These are phyloP conservation scores for Gnetum montanum DNA, from an alignment of 75 land plant genomes.

Conservation along the genomic window DNA sequence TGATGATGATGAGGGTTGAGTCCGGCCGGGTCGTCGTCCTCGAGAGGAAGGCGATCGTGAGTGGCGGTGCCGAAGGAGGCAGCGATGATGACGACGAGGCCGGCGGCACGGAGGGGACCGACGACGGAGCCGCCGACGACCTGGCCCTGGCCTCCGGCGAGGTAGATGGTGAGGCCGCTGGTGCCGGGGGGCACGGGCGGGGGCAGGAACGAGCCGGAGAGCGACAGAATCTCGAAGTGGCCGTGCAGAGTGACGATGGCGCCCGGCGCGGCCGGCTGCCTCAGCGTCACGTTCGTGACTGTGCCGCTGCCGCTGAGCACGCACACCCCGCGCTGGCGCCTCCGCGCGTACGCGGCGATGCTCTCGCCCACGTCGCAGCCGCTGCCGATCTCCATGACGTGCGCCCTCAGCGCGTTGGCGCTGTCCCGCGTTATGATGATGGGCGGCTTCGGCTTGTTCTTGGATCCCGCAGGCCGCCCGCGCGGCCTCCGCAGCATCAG, in stretches of 20 bases:
- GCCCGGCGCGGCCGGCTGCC: constrained; percentile 70
- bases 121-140: constrained; percentile 79
- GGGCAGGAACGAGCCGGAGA: constrained; percentile 74
- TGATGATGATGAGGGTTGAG: not conserved
- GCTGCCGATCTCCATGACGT: constrained; percentile 66
- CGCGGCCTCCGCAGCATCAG: constrained; percentile 38
- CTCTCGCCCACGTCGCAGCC: constrained; percentile 76
- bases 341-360: constrained; percentile 55
- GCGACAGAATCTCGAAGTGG: constrained; percentile 74
- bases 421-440: constrained; percentile 76
- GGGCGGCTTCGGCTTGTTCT: constrained; percentile 88
- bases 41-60: constrained; percentile 68
- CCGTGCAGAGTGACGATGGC: constrained; percentile 67
- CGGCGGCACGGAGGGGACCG: constrained; percentile 61
- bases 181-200: constrained; percentile 75
- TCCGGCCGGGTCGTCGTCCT: constrained; percentile 49
- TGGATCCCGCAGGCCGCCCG: constrained; percentile 72
- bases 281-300: constrained; percentile 63
- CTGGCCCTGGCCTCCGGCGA: constrained; percentile 78
- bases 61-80: constrained; percentile 71
- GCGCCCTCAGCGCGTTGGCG: constrained; percentile 74
- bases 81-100: constrained; percentile 71
- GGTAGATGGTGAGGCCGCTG: constrained; percentile 58
- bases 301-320: constrained; percentile 70
- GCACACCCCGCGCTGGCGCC: constrained; percentile 69